Evolutionary conservation across 495 filamentous ascomycete species (phyloP).

Genomic region (Penicillium fimorum): DNA sequence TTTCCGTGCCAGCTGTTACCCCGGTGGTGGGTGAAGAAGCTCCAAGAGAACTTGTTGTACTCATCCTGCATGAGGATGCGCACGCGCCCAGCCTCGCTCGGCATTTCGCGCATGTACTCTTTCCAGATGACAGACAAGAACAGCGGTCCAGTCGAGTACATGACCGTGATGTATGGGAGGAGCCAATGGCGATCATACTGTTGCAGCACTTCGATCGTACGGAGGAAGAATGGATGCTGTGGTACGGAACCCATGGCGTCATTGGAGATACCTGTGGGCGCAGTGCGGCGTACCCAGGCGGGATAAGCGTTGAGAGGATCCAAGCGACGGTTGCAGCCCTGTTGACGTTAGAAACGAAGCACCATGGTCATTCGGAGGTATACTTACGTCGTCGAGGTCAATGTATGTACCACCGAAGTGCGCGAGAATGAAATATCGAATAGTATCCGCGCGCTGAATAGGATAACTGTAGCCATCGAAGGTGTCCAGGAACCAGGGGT

Average conservation of each 20-base stretch:
- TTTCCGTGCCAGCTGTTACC: constrained; percentile 76
- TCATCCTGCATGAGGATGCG: constrained; percentile 62
- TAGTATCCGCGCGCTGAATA: constrained; percentile 84
- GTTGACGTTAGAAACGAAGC: constrained; percentile 15
- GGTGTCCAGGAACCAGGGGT: constrained; percentile 83
- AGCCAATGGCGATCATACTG: constrained; percentile 73
- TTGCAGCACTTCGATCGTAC: constrained; percentile 66
- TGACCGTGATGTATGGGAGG: constrained; percentile 84
- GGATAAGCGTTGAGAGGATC: constrained; percentile 80
- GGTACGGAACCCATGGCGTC: constrained; percentile 82
- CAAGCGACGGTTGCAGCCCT: constrained; percentile 80
- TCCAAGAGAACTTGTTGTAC: constrained; percentile 69
- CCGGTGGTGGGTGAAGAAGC: constrained; percentile 73
- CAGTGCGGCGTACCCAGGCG: constrained; percentile 76
- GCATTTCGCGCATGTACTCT: constrained; percentile 58
- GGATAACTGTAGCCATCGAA: constrained; percentile 78
- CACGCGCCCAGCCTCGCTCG: constrained; percentile 44
- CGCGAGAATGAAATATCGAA: constrained; percentile 82
- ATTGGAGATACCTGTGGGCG: constrained; percentile 84
- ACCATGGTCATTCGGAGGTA: neutral
- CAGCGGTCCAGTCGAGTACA: constrained; percentile 81
- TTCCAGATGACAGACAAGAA: constrained; percentile 86
- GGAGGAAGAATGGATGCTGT: constrained; percentile 79
- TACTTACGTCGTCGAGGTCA: constrained; percentile 79
- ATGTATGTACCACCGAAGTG: constrained; percentile 87